These are phyloP conservation scores for Penicillium thymicola DNA, from an alignment of 2,329 filamentous ascomycete species.

Conservation along the genomic window DNA sequence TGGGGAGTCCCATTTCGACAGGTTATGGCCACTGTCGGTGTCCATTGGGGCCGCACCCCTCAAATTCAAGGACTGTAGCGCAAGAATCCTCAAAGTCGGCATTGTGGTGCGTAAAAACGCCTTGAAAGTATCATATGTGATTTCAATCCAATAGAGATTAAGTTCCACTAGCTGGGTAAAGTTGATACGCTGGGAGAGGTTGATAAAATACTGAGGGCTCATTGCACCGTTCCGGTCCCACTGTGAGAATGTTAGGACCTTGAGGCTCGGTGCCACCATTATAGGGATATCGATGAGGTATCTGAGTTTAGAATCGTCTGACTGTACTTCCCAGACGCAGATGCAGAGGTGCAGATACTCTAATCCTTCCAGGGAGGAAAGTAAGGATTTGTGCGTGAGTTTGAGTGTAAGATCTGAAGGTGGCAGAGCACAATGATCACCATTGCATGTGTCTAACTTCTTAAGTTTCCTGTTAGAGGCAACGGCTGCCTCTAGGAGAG, in stretches of 20 bases:
- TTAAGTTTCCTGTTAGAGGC: neutral
- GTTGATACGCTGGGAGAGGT: neutral
- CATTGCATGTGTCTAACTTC: neutral
- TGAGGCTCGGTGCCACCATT: neutral
- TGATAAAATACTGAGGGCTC: neutral
- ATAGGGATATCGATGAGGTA: neutral
- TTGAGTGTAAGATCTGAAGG: neutral
- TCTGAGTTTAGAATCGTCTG: neutral
- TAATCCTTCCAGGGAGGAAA: neutral
- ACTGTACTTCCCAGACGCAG: neutral
- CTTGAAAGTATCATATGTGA: neutral
- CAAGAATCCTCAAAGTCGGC: neutral
- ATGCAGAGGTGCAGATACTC: neutral
- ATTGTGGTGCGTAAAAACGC: neutral
- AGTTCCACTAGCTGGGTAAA: neutral
- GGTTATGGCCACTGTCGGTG: neutral
- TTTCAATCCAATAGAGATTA: conserved; percentile 1
- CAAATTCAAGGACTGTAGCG: neutral
- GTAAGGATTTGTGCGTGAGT: neutral
- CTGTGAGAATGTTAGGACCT: neutral
- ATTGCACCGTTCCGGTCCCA: neutral
- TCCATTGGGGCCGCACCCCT: neutral
- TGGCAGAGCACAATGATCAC: neutral
- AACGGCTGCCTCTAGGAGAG: neutral
- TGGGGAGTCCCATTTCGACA: neutral